Evolutionary conservation across 768 basidiomycete species (phyloP).

Genomic region (Amyloporia xantha): DNA sequence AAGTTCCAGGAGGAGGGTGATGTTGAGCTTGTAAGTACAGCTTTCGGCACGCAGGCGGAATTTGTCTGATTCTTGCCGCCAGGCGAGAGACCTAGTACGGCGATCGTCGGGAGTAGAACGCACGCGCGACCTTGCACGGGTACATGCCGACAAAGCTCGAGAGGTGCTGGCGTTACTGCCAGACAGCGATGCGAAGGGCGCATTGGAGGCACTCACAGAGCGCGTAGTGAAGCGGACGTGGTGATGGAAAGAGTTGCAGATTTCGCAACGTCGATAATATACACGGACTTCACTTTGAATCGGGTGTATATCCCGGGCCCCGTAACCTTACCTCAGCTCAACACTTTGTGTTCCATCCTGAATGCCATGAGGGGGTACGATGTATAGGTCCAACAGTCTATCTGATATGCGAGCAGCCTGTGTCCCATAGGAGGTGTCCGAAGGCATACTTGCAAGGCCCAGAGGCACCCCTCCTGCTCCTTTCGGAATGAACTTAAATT

Average conservation of each 20-base stretch:
- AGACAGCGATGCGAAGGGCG: constrained; percentile 71
- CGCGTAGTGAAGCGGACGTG: constrained; percentile 57
- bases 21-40: constrained; percentile 57
- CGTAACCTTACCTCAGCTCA: neutral
- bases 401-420: too few species aligned
- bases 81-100: constrained; percentile 67
- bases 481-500: too few species aligned
- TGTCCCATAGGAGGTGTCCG: too few species aligned
- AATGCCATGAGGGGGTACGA: neutral
- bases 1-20: constrained; percentile 76
- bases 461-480: too few species aligned
- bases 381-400: too few species aligned
- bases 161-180: constrained; percentile 66
- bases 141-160: constrained; percentile 72
- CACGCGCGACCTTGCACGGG: constrained; percentile 67
- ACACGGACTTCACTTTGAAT: neutral
- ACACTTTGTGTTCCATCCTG: neutral
- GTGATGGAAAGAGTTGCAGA: constrained; percentile 23
- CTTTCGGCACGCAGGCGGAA: neutral
- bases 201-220: constrained; percentile 67
- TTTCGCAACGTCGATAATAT: neutral
- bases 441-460: too few species aligned
- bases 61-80: neutral
- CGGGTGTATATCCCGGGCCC: neutral
- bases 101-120: constrained; percentile 70